These are phyloP conservation scores for Diaporthe aspalathi DNA, from an alignment of 2,329 filamentous ascomycete species.

Conservation along the genomic window DNA sequence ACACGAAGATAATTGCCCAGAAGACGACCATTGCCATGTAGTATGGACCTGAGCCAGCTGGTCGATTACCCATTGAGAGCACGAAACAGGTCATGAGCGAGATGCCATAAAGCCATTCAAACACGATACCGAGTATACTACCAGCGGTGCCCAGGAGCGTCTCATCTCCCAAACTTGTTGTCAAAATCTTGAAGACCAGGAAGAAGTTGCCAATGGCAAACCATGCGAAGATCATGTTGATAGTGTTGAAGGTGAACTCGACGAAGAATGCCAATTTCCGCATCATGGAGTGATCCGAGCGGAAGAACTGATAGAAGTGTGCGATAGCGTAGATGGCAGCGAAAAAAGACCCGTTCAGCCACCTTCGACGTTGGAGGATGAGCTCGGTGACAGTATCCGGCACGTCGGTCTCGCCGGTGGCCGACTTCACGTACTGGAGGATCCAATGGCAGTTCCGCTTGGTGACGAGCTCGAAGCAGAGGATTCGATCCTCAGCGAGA, in stretches of 20 bases:
- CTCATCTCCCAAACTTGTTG: conserved; percentile 79
- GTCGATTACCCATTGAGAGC: conserved; percentile 91
- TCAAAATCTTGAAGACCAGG: conserved; percentile 97
- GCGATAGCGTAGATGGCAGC: conserved; percentile 94
- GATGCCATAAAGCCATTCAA: conserved; percentile 95
- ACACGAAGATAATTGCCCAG: conserved; percentile 95
- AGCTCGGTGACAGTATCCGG: conserved; percentile 94
- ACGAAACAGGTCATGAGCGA: conserved; percentile 96
- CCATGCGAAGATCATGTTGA: conserved; percentile 99
- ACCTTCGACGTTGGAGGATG: conserved; percentile 93
- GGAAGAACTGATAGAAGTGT: conserved; percentile 96
- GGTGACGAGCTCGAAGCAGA: conserved; percentile 97
- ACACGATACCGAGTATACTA: conserved; percentile 85
- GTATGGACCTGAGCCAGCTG: conserved; percentile 90
- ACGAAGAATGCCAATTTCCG: conserved; percentile 91
- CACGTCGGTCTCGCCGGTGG: conserved; percentile 96
- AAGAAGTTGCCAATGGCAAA: conserved; percentile 99
- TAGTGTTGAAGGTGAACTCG: conserved; percentile 93
- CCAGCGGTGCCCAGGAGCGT: conserved; percentile 81
- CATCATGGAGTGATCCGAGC: conserved; percentile 87
- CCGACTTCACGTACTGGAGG: conserved; percentile 97
- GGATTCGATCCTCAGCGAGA: conserved; percentile 96
- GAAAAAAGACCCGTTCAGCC: conserved; percentile 99
- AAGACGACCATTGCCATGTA: conserved; percentile 99
- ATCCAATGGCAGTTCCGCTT: conserved; percentile 99